phyloP scores from a whole-genome alignment of 1,284 basidiomycete genomes.

The Heterobasidion irregulare region DNA sequence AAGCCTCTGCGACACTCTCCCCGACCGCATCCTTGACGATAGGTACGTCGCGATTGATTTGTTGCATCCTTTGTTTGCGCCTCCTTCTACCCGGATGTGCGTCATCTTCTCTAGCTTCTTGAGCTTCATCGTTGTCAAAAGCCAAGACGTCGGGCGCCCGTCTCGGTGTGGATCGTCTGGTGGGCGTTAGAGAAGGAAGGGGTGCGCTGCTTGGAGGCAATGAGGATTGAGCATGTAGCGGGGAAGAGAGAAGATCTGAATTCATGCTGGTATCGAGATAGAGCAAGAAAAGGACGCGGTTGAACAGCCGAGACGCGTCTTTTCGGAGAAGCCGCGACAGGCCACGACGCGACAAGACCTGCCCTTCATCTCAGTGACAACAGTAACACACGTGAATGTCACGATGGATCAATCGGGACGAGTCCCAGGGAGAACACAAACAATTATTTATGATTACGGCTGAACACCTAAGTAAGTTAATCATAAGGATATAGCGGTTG shows the following conservation, averaged over 20 bases:
- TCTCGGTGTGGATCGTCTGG: conserved; percentile 25
- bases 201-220: conserved; percentile 67
- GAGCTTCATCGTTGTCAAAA: conserved; percentile 41
- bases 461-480: too few relatives aligned
- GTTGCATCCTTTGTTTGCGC: conserved; percentile 35
- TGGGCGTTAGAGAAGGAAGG: conserved; percentile 34
- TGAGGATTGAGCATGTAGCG: conserved; percentile 29
- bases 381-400: too few relatives aligned
- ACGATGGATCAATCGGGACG: too few relatives aligned
- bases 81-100: conserved; percentile 27
- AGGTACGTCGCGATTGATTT: conserved; percentile 61
- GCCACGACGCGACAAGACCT: too few relatives aligned
- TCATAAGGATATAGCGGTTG: too few relatives aligned
- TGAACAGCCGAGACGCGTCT: too few relatives aligned
- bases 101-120: conserved; percentile 32
- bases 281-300: too few relatives aligned
- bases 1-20: conserved; percentile 86
- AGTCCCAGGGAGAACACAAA: too few relatives aligned
- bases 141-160: conserved; percentile 52
- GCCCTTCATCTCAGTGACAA: too few relatives aligned
- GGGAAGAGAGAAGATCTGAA: conserved; percentile 26
- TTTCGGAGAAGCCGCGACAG: too few relatives aligned
- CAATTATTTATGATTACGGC: too few relatives aligned
- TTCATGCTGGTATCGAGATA: conserved; percentile 2
- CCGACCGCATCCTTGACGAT: conserved; percentile 89